phyloP scores from a whole-genome alignment of 176 grass and related monocot genomes.

The Bothriochloa decipiens region DNA sequence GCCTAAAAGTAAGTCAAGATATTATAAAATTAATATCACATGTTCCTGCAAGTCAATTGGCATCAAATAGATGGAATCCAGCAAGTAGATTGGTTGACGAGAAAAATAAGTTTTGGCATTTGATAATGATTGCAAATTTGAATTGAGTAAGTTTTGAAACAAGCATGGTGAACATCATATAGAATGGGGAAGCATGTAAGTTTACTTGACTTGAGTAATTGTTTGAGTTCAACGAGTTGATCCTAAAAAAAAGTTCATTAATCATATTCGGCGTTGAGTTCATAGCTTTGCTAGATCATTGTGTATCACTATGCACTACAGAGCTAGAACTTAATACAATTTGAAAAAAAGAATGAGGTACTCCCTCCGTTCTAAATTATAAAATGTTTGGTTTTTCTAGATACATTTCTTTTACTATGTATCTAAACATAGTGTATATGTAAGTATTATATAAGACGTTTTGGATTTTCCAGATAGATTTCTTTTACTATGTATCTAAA shows the following conservation, averaged over 20 bases:
- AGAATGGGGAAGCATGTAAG: slow-evolving; percentile 5
- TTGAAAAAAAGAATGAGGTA: neutral
- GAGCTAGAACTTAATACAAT: neutral
- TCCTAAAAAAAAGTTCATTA: slow-evolving; percentile 11
- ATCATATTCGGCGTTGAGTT: slow-evolving; percentile 18
- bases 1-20: slow-evolving; percentile 62
- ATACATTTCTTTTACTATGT: neutral
- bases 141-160: neutral
- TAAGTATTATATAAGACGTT: neutral
- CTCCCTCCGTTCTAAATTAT: neutral
- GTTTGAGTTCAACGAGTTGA: neutral
- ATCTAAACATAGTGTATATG: neutral
- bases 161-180: neutral
- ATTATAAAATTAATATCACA: slow-evolving; percentile 10
- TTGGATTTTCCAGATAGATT: neutral
- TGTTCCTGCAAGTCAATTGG: neutral
- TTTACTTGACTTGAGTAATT: neutral
- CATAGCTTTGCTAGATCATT: slow-evolving; percentile 19
- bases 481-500: neutral
- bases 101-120: neutral
- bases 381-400: neutral
- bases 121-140: neutral
- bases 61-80: slow-evolving; percentile 7
- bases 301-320: neutral
- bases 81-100: slow-evolving; percentile 12